A percentile compares a stretch with the other conserved stretches of the same genome.
These are phyloP conservation scores for Erodium texanum DNA, from an alignment of 441 rosid genomes.

Conservation along the genomic window DNA sequence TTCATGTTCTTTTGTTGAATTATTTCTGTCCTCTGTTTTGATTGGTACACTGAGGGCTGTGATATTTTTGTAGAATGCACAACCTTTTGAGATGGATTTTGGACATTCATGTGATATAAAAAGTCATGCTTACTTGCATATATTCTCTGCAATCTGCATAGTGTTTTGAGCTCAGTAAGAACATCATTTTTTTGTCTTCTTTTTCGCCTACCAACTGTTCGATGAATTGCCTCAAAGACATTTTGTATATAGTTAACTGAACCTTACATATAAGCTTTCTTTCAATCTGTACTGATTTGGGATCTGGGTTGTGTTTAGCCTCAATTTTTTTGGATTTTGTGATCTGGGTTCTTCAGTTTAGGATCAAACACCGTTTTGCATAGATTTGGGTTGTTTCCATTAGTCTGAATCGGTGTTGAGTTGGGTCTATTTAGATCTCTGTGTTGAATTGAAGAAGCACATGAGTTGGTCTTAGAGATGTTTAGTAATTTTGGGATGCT, in stretches of 20 bases:
- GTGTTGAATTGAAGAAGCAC: neutral
- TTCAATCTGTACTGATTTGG: neutral
- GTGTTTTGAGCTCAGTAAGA: neutral
- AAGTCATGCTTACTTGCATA: neutral
- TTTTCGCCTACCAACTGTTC: neutral
- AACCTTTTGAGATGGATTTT: neutral
- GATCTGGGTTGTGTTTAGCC: neutral
- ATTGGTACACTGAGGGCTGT: neutral
- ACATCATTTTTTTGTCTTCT: neutral
- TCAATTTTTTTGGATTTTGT: neutral
- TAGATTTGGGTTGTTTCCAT: neutral
- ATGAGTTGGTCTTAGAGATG: neutral
- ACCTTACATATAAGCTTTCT: neutral
- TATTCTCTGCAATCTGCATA: neutral
- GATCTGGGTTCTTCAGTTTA: neutral
- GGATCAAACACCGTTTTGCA: neutral
- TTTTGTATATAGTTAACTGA: neutral
- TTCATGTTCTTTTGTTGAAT: neutral
- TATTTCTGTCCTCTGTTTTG: neutral
- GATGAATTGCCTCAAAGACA: neutral
- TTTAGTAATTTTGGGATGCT: constrained; percentile 19
- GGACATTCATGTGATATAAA: neutral
- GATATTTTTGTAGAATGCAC: neutral
- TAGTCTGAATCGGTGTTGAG: too few species aligned
- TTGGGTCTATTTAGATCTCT: too few species aligned